Evolutionary conservation across 2,329 filamentous ascomycete species (phyloP).

Genomic region (Onygenales sp.): DNA sequence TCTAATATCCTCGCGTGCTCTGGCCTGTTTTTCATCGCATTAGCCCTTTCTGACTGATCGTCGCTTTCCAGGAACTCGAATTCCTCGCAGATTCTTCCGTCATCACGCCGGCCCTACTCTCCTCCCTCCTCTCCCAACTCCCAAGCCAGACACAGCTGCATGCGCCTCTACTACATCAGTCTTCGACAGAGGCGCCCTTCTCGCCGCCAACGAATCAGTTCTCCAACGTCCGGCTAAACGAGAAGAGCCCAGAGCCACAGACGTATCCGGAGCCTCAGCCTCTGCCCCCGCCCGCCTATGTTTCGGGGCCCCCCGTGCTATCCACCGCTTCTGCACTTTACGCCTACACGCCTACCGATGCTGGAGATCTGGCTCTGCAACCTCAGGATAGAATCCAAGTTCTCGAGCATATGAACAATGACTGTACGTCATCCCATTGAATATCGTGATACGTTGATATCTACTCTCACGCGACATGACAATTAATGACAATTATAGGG

Average conservation of each 20-base stretch:
- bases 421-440: slow-evolving; percentile 48
- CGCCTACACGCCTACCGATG: slow-evolving; percentile 68
- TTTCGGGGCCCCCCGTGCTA: slow-evolving; percentile 46
- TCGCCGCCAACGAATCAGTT: slow-evolving; percentile 9
- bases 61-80: slow-evolving; percentile 67
- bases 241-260: slow-evolving; percentile 19
- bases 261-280: slow-evolving; percentile 34
- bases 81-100: slow-evolving; percentile 74
- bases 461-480: background rate
- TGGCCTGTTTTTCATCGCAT: background rate
- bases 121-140: slow-evolving; percentile 63
- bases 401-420: slow-evolving; percentile 86
- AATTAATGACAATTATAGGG: slow-evolving; percentile 24
- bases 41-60: background rate
- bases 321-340: slow-evolving; percentile 74
- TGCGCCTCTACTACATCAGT: slow-evolving; percentile 20
- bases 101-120: slow-evolving; percentile 66
- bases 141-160: slow-evolving; percentile 43
- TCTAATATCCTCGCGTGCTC: slow-evolving; percentile 10
- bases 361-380: slow-evolving; percentile 71
- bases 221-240: slow-evolving; percentile 13
- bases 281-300: slow-evolving; percentile 43
- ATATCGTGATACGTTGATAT: slow-evolving; percentile 10
- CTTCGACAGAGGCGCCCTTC: slow-evolving; percentile 7
- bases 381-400: slow-evolving; percentile 73